These are phyloP conservation scores for Eutrema japonicum DNA, from an alignment of 345 rosid species.

Conservation along the genomic window DNA sequence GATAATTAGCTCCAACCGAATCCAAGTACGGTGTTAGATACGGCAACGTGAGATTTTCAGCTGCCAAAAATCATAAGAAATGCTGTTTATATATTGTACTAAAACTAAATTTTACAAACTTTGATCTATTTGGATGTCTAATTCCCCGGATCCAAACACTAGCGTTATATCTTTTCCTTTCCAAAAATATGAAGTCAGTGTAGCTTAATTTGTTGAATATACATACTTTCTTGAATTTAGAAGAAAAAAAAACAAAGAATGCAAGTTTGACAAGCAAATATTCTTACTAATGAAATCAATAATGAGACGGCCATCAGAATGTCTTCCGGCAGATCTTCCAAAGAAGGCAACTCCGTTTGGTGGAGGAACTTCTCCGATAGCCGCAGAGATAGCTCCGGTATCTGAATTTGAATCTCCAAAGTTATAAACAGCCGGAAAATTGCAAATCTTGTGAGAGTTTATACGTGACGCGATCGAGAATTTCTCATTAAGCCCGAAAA, in stretches of 20 bases:
- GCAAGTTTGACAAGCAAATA: background rate
- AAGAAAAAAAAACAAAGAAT: background rate
- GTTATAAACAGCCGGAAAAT: conserved; percentile 60
- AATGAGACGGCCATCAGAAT: conserved; percentile 72
- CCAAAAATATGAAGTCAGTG: background rate
- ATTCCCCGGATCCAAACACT: background rate
- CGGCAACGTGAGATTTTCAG: conserved; percentile 62
- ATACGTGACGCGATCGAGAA: background rate
- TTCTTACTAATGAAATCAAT: conserved; percentile 63
- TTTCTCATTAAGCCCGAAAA: conserved; percentile 15
- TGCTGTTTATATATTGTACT: conserved; percentile 1
- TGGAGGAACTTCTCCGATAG: conserved; percentile 51
- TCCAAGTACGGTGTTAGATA: conserved; percentile 70
- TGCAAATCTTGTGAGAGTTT: conserved; percentile 26
- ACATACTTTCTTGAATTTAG: background rate
- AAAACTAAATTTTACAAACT: background rate
- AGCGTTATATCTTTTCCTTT: background rate
- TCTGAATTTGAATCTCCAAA: conserved; percentile 88
- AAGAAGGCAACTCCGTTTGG: conserved; percentile 83
- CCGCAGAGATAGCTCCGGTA: conserved; percentile 67
- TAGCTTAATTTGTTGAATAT: background rate
- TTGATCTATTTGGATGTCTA: background rate
- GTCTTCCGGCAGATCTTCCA: conserved; percentile 67
- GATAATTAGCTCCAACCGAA: conserved; percentile 61
- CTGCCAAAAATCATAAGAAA: conserved; percentile 38